phyloP scores from a whole-genome alignment of 2,329 filamentous ascomycete species.

The Decorospora gaudefroyi region DNA sequence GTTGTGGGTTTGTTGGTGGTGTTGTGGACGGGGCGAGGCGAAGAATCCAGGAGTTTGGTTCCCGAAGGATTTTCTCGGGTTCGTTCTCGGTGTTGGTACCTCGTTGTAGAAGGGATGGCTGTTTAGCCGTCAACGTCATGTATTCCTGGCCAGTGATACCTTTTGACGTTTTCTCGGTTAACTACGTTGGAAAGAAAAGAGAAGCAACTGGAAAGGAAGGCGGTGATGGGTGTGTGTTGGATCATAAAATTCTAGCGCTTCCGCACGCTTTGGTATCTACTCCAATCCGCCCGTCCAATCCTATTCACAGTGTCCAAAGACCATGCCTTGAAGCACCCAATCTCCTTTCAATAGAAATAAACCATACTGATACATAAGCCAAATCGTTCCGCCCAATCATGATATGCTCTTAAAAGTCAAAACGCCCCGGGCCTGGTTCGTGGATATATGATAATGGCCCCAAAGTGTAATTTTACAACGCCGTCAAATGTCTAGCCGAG shows the following conservation, averaged over 20 bases:
- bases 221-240: too few species aligned
- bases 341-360: constrained; percentile 17
- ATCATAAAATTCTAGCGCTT: constrained; percentile 27
- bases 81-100: too few species aligned
- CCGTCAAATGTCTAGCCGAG: constrained; percentile 30
- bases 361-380: constrained; percentile 23
- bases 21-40: too few species aligned
- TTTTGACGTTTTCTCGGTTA: too few species aligned
- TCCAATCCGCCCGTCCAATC: constrained; percentile 9
- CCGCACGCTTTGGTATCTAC: constrained; percentile 29
- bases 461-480: constrained; percentile 30
- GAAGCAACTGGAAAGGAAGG: too few species aligned
- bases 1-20: too few species aligned
- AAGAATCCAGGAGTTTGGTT: too few species aligned
- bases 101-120: too few species aligned
- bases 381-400: constrained; percentile 22
- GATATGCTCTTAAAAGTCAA: constrained; percentile 25
- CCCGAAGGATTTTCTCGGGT: too few species aligned
- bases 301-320: constrained; percentile 11
- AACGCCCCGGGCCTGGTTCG: constrained; percentile 22
- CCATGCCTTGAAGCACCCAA: constrained; percentile 9
- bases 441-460: constrained; percentile 24
- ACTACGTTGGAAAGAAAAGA: too few species aligned
- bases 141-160: too few species aligned
- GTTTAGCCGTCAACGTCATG: too few species aligned